Conservation (phyloP, 2,329 filamentous ascomycete genomes). For the Botrytis galanthina region DNA sequence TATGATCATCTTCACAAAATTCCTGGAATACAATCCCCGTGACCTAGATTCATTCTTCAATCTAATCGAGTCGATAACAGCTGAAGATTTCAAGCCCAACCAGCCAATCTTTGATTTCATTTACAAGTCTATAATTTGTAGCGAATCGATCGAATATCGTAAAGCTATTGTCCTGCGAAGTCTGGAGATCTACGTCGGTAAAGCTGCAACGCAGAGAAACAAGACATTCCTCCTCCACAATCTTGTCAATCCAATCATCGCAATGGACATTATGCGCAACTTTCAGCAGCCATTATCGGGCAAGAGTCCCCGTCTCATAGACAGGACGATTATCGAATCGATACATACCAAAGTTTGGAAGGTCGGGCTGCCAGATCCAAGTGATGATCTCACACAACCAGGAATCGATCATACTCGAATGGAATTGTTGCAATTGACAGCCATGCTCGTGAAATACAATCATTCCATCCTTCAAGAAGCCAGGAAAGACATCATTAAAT, state of each 20-base stretch:
- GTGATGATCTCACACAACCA: constrained; percentile 78
- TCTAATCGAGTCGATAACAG: constrained; percentile 78
- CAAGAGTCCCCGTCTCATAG: constrained; percentile 71
- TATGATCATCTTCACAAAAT: constrained; percentile 79
- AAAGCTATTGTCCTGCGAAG: constrained; percentile 78
- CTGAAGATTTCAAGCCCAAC: constrained; percentile 75
- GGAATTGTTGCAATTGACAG: constrained; percentile 92
- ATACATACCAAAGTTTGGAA: constrained; percentile 95
- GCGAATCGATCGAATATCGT: constrained; percentile 81
- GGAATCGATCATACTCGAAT: constrained; percentile 95
- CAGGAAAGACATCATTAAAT: constrained; percentile 97
- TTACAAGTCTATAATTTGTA: constrained; percentile 80
- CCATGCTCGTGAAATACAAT: constrained; percentile 94
- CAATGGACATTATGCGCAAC: constrained; percentile 83
- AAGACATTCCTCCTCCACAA: constrained; percentile 92
- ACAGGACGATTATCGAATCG: constrained; percentile 81
- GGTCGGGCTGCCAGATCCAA: constrained; percentile 75
- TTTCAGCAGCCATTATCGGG: constrained; percentile 59
- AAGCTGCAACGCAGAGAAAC: constrained; percentile 76
- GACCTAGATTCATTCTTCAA: constrained; percentile 83
- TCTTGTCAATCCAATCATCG: constrained; percentile 91
- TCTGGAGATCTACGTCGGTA: constrained; percentile 81
- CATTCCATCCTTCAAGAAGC: constrained; percentile 83
- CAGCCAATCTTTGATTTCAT: constrained; percentile 78
- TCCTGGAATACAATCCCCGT: constrained; percentile 69